These are phyloP conservation scores for Alectoria sarmentosa DNA, from an alignment of 495 filamentous ascomycete genomes.

Conservation along the genomic window DNA sequence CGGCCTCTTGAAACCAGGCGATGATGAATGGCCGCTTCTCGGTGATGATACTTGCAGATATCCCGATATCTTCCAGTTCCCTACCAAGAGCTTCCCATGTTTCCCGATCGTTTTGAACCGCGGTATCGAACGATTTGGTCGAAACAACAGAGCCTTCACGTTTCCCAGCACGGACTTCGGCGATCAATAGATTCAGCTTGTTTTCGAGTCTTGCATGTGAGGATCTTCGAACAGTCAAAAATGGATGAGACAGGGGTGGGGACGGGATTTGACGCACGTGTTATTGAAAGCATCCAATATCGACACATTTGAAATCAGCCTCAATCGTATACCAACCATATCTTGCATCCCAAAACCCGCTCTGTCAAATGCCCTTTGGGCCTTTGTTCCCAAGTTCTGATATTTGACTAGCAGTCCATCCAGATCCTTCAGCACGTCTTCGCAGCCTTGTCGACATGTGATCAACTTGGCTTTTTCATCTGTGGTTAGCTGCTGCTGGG, in stretches of 20 bases:
- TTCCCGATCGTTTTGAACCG: constrained; percentile 8
- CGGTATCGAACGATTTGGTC: constrained; percentile 6
- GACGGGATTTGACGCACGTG: background rate
- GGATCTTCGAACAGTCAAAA: constrained; percentile 11
- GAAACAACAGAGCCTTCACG: constrained; percentile 22
- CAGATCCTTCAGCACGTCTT: constrained; percentile 28
- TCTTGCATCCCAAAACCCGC: constrained; percentile 20
- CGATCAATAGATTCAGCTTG: constrained; percentile 20
- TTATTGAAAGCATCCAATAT: constrained; percentile 24
- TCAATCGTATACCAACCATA: constrained; percentile 11
- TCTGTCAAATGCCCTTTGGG: constrained; percentile 21
- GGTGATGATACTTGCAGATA: constrained; percentile 16
- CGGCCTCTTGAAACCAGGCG: constrained; percentile 24
- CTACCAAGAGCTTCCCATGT: constrained; percentile 20
- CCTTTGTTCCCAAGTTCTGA: constrained; percentile 20
- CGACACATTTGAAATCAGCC: constrained; percentile 16
- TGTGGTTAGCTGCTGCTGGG: constrained; percentile 24
- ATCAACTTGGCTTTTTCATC: constrained; percentile 24
- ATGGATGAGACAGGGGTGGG: background rate
- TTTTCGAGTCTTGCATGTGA: constrained; percentile 21
- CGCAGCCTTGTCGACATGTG: constrained; percentile 26
- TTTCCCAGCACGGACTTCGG: constrained; percentile 24
- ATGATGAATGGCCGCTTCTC: constrained; percentile 23
- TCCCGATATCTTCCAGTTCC: constrained; percentile 23
- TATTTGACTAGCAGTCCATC: constrained; percentile 26